Conservation (phyloP, 495 filamentous ascomycete species). For the Elaphomyces granulatus region DNA sequence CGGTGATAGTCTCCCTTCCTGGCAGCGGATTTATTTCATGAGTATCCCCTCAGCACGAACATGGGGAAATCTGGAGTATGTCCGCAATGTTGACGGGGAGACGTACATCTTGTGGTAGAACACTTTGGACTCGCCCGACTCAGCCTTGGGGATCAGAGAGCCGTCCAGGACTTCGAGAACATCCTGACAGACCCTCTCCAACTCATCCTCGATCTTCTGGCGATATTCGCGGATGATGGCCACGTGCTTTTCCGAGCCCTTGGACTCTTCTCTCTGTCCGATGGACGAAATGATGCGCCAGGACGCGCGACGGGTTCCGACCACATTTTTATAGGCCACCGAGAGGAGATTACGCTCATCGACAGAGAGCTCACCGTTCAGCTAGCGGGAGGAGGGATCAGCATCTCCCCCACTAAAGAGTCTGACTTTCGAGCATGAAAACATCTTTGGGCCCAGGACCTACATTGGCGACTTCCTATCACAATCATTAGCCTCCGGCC, state of each 20-base stretch:
- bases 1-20: constrained; percentile 99
- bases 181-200: constrained; percentile 98
- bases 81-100: no score
- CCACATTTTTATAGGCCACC: constrained; percentile 99
- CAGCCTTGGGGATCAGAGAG: constrained; percentile 91
- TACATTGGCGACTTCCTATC: constrained; percentile 93
- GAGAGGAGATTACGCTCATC: constrained; percentile 99
- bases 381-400: constrained; percentile 9
- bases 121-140: constrained; percentile 97
- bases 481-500: no score
- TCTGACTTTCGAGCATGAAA: not conserved
- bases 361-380: constrained; percentile 82
- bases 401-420: not conserved
- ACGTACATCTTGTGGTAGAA: constrained; percentile 99
- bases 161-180: constrained; percentile 93
- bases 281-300: constrained; percentile 99
- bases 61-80: no score
- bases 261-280: constrained; percentile 99
- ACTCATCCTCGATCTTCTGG: constrained; percentile 95
- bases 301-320: constrained; percentile 94
- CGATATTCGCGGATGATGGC: constrained; percentile 93
- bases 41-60: no score
- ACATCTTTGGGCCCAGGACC: constrained; percentile 7
- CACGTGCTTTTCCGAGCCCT: constrained; percentile 97
- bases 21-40: not conserved